Base-by-base conservation (phyloP, 2,329 filamentous ascomycete species). In the Claviceps paspali region DNA sequence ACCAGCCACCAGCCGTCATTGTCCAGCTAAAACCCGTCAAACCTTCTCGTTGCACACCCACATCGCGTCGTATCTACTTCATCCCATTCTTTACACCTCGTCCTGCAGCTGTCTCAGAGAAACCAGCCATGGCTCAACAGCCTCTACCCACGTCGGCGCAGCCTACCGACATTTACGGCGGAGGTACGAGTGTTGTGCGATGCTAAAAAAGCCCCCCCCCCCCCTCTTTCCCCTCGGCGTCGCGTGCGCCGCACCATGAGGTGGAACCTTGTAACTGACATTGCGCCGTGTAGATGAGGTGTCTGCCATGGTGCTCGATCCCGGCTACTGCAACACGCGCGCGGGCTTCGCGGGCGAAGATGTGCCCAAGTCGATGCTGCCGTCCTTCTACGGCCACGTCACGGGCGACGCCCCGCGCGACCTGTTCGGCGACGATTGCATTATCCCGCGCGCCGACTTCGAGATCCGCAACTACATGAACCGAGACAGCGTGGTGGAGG, bases 291-390 rank as follows among this genome's bases (percentile, higher is more conserved):
- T 51, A 94, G 91, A 98, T 67, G 91, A 98, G 66, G 87, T 98
- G 46, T 92, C 87, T 26, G 92, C 92, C 36, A 82, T 98, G 49
- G 84, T 98, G 27, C 83, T 98, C 54, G 91, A 98, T 55, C 83
- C 91, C 3, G 91, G 92, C 43, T 95, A 86, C 64, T 84, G 82
- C 53, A 80, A 77, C 48, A 87, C 83, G 29, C 86, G 92, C 61
- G 91, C 87, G 42, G 91, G 91, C 41, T 98, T 96, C 54, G 92
- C 92, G 10, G 91, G 92, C 54, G 92, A 98, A 72, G 91, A 98
- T 62, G 81, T 86, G 1, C 91, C 91, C 49, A 96, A 96, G 65
- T 86, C 84, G 22, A 78, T 96, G 40, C 72, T 93, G 41, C 87
- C 88, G 21, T 91, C 86, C 31, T 85, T 82, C 63, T 98, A 98